These are phyloP conservation scores for Salix purpurea DNA, from an alignment of 345 rosid species.

Conservation along the genomic window DNA sequence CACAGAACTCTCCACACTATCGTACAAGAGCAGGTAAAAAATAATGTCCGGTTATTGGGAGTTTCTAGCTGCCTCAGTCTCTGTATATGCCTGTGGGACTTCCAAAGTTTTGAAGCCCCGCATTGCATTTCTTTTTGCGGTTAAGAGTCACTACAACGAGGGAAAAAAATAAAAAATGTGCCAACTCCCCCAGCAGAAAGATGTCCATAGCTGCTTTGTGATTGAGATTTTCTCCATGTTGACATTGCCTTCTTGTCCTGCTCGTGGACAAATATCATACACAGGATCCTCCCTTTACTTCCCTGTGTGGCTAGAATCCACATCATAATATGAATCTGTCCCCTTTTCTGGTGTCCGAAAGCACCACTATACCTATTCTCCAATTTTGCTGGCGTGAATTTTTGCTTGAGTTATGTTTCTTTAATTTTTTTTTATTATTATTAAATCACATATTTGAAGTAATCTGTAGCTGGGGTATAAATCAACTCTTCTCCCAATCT, in stretches of 20 bases:
- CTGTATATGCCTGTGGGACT: too few relatives aligned
- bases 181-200: not conserved
- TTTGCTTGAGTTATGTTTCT: not conserved
- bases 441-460: not conserved
- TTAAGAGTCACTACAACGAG: not conserved
- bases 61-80: too few relatives aligned
- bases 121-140: not conserved
- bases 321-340: not conserved
- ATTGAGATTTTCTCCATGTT: not conserved
- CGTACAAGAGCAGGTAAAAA: slow-evolving; percentile 73
- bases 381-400: not conserved
- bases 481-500: not conserved
- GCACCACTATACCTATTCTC: not conserved
- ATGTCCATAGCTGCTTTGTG: not conserved
- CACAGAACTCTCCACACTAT: slow-evolving; percentile 85
- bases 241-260: not conserved
- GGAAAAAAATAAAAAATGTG: too few relatives aligned
- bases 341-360: not conserved
- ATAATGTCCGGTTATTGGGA: too few relatives aligned
- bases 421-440: not conserved
- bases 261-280: not conserved
- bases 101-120: too few relatives aligned
- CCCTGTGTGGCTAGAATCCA: not conserved
- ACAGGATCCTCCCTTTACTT: not conserved
- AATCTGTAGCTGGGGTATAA: not conserved